phyloP scores from a whole-genome alignment of 1,284 basidiomycete genomes.

The Amylostereum areolatum region DNA sequence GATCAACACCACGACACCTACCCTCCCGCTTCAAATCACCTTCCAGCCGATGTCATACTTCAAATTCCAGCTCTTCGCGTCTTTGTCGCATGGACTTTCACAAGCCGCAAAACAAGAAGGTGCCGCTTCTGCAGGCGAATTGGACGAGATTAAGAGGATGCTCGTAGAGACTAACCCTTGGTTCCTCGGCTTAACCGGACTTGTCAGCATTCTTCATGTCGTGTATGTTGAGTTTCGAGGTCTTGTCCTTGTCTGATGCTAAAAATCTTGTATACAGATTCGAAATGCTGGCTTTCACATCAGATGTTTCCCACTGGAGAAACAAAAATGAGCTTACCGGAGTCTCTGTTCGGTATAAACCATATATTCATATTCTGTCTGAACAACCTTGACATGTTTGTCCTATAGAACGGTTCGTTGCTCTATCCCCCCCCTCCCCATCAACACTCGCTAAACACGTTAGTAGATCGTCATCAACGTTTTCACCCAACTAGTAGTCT shows the following conservation, averaged over 20 bases:
- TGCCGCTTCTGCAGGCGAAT: conserved; percentile 55
- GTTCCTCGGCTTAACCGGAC: conserved; percentile 75
- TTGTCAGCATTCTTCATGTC: conserved; percentile 85
- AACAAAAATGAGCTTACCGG: conserved; percentile 85
- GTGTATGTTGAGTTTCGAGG: conserved; percentile 50
- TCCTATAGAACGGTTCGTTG: conserved; percentile 34
- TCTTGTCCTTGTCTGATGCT: neutral
- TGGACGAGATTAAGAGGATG: conserved; percentile 94
- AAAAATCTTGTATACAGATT: conserved; percentile 45
- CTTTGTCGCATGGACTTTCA: conserved; percentile 78
- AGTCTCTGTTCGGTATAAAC: conserved; percentile 69
- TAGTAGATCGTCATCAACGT: conserved; percentile 86
- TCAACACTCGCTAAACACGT: neutral
- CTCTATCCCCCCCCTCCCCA: neutral
- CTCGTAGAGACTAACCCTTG: conserved; percentile 91
- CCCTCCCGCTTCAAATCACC: conserved; percentile 73
- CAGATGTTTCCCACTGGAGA: conserved; percentile 92
- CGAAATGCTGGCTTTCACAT: conserved; percentile 93
- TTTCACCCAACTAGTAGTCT: conserved; percentile 83
- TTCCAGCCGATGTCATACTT: conserved; percentile 84
- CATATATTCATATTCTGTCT: conserved; percentile 8
- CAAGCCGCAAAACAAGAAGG: conserved; percentile 75
- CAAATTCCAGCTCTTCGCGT: conserved; percentile 81
- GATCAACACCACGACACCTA: conserved; percentile 72
- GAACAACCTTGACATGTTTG: conserved; percentile 9